Conservation (phyloP, 805 yeast genomes). For the Schwanniomyces yamadae region DNA sequence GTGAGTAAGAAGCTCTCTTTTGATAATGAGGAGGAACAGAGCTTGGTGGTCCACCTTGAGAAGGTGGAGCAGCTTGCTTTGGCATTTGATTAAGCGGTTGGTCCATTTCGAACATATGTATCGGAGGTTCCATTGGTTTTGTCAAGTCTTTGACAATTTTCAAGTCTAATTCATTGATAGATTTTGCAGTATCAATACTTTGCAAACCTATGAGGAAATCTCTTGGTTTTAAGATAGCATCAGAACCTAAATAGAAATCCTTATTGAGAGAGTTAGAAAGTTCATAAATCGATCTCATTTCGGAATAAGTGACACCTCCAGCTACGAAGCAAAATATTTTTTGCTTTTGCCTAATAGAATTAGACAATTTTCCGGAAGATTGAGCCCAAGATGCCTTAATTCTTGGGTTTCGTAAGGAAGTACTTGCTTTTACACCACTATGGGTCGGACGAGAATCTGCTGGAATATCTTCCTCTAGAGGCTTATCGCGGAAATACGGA, state of each 20-base stretch:
- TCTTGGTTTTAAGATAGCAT: constrained; percentile 62
- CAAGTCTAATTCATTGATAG: constrained; percentile 44
- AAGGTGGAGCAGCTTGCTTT: constrained; percentile 6
- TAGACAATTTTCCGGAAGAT: constrained; percentile 19
- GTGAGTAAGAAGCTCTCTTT: constrained; percentile 12
- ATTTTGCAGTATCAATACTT: constrained; percentile 35
- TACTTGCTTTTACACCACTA: constrained; percentile 4
- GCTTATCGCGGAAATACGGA: constrained; percentile 76
- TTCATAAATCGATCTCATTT: constrained; percentile 72
- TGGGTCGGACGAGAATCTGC: constrained; percentile 8
- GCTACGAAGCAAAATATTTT: constrained; percentile 77
- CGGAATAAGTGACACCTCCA: constrained; percentile 88
- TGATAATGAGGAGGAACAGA: constrained; percentile 27
- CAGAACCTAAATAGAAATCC: constrained; percentile 82
- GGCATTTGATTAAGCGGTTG: constrained; percentile 13
- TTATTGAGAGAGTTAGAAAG: constrained; percentile 59
- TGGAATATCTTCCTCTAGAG: constrained; percentile 49
- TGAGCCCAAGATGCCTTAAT: constrained; percentile 80
- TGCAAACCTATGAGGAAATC: constrained; percentile 45
- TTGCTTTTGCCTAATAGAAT: constrained; percentile 44
- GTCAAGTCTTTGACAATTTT: constrained; percentile 24
- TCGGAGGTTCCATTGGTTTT: constrained; percentile 42
- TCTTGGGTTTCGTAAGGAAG: constrained; percentile 64
- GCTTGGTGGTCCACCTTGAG: constrained; percentile 10
- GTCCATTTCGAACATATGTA: constrained; percentile 37